Base-by-base conservation (phyloP, 352 stramenopile genomes). In the Phytophthora hibernalis region DNA sequence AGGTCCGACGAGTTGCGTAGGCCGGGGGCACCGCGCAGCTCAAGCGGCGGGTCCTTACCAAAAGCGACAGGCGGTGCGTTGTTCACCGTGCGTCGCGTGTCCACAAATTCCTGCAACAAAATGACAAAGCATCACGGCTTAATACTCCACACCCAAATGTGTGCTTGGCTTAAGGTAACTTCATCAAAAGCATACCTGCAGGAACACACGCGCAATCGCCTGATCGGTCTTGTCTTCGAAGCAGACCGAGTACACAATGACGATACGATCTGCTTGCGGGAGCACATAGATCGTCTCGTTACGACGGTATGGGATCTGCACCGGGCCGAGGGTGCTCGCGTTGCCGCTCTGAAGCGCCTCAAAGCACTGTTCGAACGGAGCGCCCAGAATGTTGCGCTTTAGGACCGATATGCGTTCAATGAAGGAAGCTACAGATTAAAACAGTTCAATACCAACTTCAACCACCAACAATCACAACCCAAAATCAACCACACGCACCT, bases 201-300 rank as follows among this genome's bases (percentile, higher is more conserved):
- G 65, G 69, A 98, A 98, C 38, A 98, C 89, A 50, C 89, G 86
- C 1, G 87, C 89, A 42, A 98, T 82, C 1, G 92, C 91, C 54
- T 93, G 82, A 72, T 98, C 95, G 18, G 95, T 97, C 59, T 90
- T 92, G 74, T 98, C 94, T n/a, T 89, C 82, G 62, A 98, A 98
- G 61, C 95, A 95, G 21, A 98, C 79, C 43, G 83, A 92, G 68
- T 97, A 98, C 48, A 97, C 90, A 45, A 98, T 86, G 48, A 97
- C 89, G 55, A 98, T 93, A 54, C 93, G 88, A 54, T 97, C 90
- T 3, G 74, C 75, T 60, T 95, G 84, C 13, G 90, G 90, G n/a
- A 95, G 65, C 24, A 97, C 80, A 40, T 90, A 95, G 44, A 97
- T 93, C 40, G 77, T 91, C 65, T 97, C 90, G 54, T 92, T 88